A percentile compares a stretch with the other conserved stretches of the same genome.
Conservation (phyloP, 306 rosid species). For the Prosopis cineraria region DNA sequence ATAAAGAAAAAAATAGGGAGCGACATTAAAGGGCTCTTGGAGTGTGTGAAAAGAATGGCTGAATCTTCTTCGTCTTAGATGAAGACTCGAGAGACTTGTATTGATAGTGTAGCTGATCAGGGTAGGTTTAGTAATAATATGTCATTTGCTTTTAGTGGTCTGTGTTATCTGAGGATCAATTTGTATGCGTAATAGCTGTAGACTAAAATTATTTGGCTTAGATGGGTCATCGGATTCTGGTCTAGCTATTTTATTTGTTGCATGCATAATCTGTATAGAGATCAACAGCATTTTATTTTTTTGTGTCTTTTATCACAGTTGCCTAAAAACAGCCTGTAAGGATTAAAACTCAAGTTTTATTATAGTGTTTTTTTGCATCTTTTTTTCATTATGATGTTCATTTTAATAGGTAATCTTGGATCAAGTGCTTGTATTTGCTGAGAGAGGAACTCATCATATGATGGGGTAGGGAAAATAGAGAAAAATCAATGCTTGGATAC, state of each 20-base stretch:
- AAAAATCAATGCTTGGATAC: neutral
- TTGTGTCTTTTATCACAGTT: constrained; percentile 12
- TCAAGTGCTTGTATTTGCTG: neutral
- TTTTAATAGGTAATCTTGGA: neutral
- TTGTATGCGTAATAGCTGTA: constrained; percentile 23
- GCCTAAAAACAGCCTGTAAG: constrained; percentile 25
- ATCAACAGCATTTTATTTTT: constrained; percentile 24
- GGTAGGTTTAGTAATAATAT: constrained; percentile 42
- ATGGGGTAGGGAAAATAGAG: neutral
- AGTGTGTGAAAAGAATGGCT: constrained; percentile 62
- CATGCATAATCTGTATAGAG: constrained; percentile 32
- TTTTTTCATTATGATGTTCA: neutral
- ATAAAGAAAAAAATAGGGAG: constrained; percentile 49
- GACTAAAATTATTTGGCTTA: constrained; percentile 25
- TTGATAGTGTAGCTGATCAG: constrained; percentile 25
- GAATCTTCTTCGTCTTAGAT: constrained; percentile 47
- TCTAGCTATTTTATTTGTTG: constrained; percentile 20
- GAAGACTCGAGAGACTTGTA: constrained; percentile 18
- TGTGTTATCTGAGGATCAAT: constrained; percentile 15
- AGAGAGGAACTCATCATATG: constrained; percentile 2
- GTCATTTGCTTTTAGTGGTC: constrained; percentile 25
- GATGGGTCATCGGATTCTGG: constrained; percentile 18
- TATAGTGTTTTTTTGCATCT: neutral
- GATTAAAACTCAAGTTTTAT: constrained; percentile 7
- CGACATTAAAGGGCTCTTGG: constrained; percentile 61